Base-by-base conservation (phyloP, 2,329 filamentous ascomycete species). In the Aureobasidium uvarum region DNA sequence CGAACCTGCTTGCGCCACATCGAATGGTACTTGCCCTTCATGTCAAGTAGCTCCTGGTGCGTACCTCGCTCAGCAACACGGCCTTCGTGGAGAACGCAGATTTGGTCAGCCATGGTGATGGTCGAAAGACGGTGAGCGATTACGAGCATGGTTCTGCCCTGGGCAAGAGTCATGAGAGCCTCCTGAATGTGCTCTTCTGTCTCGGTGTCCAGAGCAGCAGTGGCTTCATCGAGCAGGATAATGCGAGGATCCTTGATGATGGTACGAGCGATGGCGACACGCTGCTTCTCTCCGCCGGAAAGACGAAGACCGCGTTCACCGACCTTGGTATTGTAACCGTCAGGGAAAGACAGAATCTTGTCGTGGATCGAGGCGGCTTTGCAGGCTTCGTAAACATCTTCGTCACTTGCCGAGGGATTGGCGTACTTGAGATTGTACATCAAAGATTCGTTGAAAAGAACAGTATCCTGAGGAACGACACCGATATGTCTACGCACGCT, bases 341-440 rank as follows among this genome's bases (percentile, higher is more conserved):
- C 92, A 0, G 93, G 92, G 78, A 96, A 96, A 2, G 85, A 85
- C 77, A 96, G 81, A 71, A 96, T 96, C 74, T 92, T 92, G 69
- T 97, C 92, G 73, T 97, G 93, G 65, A 96, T 96, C 72, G 90
- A 94, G 20, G 93, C 92, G 28, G 92, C 92, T 68, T 86, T 85
- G 76, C 92, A 96, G 14, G 93, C 93, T 51, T 86, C 86, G 72
- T 87, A 90, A 1, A 96, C 87, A 33, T 96, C 87, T 70, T 94
- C 89, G 66, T 96, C 88, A 0, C 89, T 90, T 13, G 89, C 92
- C 33, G 84, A 77, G 50, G 91, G 90, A 69, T 94, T 94, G 67
- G 93, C 92, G 74, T 97, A 96, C 75, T 88, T 89, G 67, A 97
- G 81, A 74, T 97, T 97, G 79, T 96, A 96, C 91, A 96, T 95